Evolutionary conservation across 805 yeast genomes (phyloP).

Genomic region (Hemisphaericaspora nanyangensis): DNA sequence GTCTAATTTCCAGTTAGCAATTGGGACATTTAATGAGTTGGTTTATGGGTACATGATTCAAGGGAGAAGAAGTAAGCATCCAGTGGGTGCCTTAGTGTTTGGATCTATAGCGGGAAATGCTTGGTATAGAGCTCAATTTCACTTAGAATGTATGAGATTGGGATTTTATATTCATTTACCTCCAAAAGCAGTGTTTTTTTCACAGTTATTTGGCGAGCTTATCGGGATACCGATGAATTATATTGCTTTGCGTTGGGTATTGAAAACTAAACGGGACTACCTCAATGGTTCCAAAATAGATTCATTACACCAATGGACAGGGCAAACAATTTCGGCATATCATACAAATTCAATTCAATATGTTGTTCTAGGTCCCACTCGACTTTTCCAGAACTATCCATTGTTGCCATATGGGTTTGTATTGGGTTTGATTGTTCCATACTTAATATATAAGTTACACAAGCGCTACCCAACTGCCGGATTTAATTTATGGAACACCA

Average conservation of each 20-base stretch:
- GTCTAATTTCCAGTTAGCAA: slow-evolving; percentile 49
- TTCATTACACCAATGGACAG: slow-evolving; percentile 52
- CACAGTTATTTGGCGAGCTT: slow-evolving; percentile 50
- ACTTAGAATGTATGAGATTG: slow-evolving; percentile 28
- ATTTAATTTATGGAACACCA: slow-evolving; percentile 42
- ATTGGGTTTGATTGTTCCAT: slow-evolving; percentile 38
- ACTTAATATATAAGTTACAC: slow-evolving; percentile 27
- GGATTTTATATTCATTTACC: slow-evolving; percentile 55
- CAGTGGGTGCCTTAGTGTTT: slow-evolving; percentile 46
- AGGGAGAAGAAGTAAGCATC: slow-evolving; percentile 27
- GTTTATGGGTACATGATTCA: slow-evolving; percentile 46
- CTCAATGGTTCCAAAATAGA: slow-evolving; percentile 33
- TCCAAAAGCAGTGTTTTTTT: slow-evolving; percentile 46
- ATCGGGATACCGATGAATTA: slow-evolving; percentile 54
- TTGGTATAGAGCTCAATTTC: slow-evolving; percentile 48
- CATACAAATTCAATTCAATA: slow-evolving; percentile 51
- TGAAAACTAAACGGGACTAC: slow-evolving; percentile 35
- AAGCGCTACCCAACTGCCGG: slow-evolving; percentile 20
- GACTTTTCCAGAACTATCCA: slow-evolving; percentile 40
- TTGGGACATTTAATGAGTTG: slow-evolving; percentile 50
- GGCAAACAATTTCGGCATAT: slow-evolving; percentile 37
- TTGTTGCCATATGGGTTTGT: slow-evolving; percentile 43
- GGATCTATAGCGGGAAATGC: slow-evolving; percentile 54
- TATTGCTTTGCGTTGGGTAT: slow-evolving; percentile 45
- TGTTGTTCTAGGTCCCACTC: slow-evolving; percentile 47